phyloP scores from a whole-genome alignment of 2,329 filamentous ascomycete genomes.

The Ophiosphaerella korrae region DNA sequence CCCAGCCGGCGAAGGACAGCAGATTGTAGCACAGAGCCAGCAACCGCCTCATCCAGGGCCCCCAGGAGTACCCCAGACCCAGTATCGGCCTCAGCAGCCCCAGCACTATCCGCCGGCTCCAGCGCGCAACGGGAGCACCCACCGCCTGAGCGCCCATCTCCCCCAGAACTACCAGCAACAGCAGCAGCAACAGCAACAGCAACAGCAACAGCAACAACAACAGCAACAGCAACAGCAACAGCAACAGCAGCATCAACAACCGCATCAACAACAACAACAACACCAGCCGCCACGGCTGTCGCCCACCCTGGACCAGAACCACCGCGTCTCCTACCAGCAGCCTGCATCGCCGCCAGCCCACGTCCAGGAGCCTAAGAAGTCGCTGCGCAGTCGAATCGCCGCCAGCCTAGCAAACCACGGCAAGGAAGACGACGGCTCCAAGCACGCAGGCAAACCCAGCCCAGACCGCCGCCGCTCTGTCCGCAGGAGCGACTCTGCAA shows the following conservation, averaged over 20 bases:
- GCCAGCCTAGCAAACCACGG: slow-evolving; percentile 34
- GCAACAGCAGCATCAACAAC: not conserved
- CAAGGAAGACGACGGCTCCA: slow-evolving; percentile 37
- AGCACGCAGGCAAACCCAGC: slow-evolving; percentile 37
- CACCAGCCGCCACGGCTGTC: slow-evolving; percentile 29
- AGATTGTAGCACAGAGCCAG: slow-evolving; percentile 22
- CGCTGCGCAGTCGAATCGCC: slow-evolving; percentile 41
- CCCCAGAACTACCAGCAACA: slow-evolving; percentile 38
- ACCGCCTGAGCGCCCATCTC: slow-evolving; percentile 39
- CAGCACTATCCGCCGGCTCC: slow-evolving; percentile 17
- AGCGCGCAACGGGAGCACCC: slow-evolving; percentile 35
- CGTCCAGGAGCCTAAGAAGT: slow-evolving; percentile 31
- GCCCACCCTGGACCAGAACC: slow-evolving; percentile 30
- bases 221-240: not conserved
- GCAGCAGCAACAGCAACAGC: not conserved
- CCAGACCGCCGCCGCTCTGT: slow-evolving; percentile 42
- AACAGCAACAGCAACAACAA: no score
- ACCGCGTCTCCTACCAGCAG: slow-evolving; percentile 17
- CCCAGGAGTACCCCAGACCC: slow-evolving; percentile 9
- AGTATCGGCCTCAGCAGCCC: slow-evolving; percentile 16
- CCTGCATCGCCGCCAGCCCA: slow-evolving; percentile 7
- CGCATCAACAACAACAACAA: not conserved
- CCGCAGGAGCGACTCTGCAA: slow-evolving; percentile 38
- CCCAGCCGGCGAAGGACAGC: slow-evolving; percentile 27
- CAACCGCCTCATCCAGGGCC: slow-evolving; percentile 22